These are phyloP conservation scores for Kalmusia sp. DNA, from an alignment of 2,329 filamentous ascomycete genomes.

Conservation along the genomic window DNA sequence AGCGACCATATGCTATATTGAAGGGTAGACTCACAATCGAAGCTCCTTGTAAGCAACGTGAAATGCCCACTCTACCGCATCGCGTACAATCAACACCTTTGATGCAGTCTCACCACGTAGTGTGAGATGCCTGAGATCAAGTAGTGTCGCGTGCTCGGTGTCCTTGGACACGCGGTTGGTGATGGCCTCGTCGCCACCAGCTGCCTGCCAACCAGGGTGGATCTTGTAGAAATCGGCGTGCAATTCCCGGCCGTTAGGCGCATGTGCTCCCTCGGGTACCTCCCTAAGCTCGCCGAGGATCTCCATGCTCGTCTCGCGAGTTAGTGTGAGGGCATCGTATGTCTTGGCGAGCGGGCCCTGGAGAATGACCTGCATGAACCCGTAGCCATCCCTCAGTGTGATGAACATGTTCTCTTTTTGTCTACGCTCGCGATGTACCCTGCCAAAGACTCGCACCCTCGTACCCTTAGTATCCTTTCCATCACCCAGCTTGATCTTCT, in stretches of 20 bases:
- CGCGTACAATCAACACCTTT: conserved; percentile 86
- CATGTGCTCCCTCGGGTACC: conserved; percentile 78
- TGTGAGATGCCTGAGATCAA: conserved; percentile 83
- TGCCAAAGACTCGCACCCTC: conserved; percentile 79
- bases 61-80: conserved; percentile 82
- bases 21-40: conserved; percentile 55
- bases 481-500: conserved; percentile 62
- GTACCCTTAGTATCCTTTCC: conserved; percentile 67
- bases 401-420: conserved; percentile 90
- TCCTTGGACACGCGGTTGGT: conserved; percentile 79
- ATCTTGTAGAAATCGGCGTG: conserved; percentile 90
- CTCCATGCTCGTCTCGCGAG: conserved; percentile 85
- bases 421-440: conserved; percentile 79
- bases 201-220: conserved; percentile 70
- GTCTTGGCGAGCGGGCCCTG: conserved; percentile 84
- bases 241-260: conserved; percentile 84
- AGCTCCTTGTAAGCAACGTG: conserved; percentile 78
- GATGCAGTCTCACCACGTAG: conserved; percentile 84
- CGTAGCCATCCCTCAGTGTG: conserved; percentile 84
- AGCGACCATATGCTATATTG: too few species aligned
- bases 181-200: conserved; percentile 88
- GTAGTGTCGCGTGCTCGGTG: conserved; percentile 74
- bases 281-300: conserved; percentile 84
- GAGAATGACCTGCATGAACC: conserved; percentile 83
- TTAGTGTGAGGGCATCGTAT: conserved; percentile 88